These are phyloP conservation scores for Metschnikowia lachancei DNA, from an alignment of 805 yeast genomes.

Conservation along the genomic window DNA sequence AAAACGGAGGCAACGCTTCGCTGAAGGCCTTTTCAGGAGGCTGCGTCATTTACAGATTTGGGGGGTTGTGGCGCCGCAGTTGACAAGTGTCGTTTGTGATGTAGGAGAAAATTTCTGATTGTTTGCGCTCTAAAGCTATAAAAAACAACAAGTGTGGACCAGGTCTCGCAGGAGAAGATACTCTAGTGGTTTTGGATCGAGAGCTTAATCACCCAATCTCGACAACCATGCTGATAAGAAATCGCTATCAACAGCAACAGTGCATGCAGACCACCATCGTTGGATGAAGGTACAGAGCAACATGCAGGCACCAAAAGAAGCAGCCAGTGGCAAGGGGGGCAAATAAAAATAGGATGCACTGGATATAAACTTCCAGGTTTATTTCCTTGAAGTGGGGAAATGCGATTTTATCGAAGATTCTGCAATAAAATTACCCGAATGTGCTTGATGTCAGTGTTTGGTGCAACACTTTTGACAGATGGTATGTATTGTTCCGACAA, in stretches of 20 bases:
- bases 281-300: neutral
- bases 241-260: slow-evolving; percentile 9
- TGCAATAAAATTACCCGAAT: too few species aligned
- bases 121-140: neutral
- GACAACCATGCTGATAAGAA: slow-evolving; percentile 9
- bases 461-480: neutral
- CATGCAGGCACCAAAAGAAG: slow-evolving; percentile 4
- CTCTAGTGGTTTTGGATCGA: neutral
- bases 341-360: too few species aligned
- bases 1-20: slow-evolving; percentile 21
- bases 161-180: neutral
- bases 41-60: slow-evolving; percentile 2
- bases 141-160: neutral
- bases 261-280: slow-evolving; percentile 2
- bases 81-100: neutral
- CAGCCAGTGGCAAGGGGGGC: neutral
- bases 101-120: neutral
- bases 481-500: neutral
- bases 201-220: slow-evolving; percentile 1
- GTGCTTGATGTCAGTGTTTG: neutral
- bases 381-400: too few species aligned
- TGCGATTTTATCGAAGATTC: too few species aligned
- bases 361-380: too few species aligned
- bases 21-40: slow-evolving; percentile 3
- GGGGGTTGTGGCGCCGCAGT: neutral